phyloP scores from a whole-genome alignment of 148 eudicot species.

The Pouteria glomerata region DNA sequence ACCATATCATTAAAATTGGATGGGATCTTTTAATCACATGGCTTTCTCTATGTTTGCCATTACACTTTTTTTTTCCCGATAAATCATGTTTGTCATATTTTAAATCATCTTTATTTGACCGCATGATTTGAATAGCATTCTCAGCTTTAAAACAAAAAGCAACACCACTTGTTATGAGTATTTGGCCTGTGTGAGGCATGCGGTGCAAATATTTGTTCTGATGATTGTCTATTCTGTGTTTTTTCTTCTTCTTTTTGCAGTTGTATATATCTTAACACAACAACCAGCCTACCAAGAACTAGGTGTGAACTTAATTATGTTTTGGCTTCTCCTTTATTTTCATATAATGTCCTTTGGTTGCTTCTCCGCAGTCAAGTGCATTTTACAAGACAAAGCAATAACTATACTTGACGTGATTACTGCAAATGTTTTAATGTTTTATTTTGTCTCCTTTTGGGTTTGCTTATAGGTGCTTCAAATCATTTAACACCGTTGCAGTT shows the following conservation, averaged over 20 bases:
- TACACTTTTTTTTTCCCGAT: too few species aligned
- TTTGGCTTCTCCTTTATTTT: not conserved
- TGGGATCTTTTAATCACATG: conserved; percentile 6
- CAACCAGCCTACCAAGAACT: conserved; percentile 76
- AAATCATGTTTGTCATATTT: not conserved
- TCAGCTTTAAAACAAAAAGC: too few species aligned
- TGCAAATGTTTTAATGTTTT: conserved; percentile 2
- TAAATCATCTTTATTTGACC: not conserved
- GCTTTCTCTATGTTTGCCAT: too few species aligned
- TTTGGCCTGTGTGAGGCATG: not conserved
- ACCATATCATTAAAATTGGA: not conserved
- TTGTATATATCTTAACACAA: conserved; percentile 58
- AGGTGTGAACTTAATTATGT: conserved; percentile 37
- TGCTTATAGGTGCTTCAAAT: conserved; percentile 43
- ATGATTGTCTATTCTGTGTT: not conserved
- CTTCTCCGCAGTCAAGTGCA: conserved; percentile 11
- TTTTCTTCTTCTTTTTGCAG: conserved; percentile 36
- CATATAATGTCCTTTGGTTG: conserved; percentile 3
- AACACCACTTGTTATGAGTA: not conserved
- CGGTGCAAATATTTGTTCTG: not conserved
- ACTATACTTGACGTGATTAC: not conserved
- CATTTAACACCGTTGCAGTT: conserved; percentile 84
- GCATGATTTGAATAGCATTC: not conserved
- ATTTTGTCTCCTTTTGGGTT: conserved; percentile 8
- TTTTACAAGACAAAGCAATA: not conserved